Evolutionary conservation across 139 green algal genomes (phyloP), one percentile per base, ranked within the genome.

Genomic region (Chlamydomonas applanata): DNA sequence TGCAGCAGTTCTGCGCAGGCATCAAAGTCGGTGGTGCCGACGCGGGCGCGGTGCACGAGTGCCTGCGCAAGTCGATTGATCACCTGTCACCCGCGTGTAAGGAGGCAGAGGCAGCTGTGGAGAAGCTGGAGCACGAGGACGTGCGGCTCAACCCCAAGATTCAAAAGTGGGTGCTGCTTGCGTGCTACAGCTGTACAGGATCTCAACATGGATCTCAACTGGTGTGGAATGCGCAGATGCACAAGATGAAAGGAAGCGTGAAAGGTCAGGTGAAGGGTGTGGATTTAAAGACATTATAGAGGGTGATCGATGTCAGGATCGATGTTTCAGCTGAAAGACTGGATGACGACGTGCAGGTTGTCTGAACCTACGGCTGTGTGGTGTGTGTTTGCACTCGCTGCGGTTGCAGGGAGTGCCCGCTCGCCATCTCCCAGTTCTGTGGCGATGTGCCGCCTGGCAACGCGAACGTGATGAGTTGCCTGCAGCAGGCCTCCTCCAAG

Each of bases 61-160:
- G 83, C 79, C 79, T 88, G 46, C 72, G 82, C 19, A 14, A 45
- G 20, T 75, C 59, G 20, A 35, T 53, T 20, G 74, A 69, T n/a
- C 72, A 79, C 72, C 66, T 87, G 57, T 66, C 25, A n/a, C 35
- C 66, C 30, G 66, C 40, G 11, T 87, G 83, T 64, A 72, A 59
- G 35, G 33, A 33, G 4, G 69, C 78, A 29, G 75, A 85, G 56
- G 57, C 77, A 20, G 29, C 59, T 29, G 65, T 83, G 46, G 83
- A 88, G 64, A 32, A n/a, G 3, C 30, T 79, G 16, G 83, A 86
- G 65, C 71, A 82, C 36, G 76, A 80, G 63, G 83, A 88, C 29
- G 70, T 88, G 49, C 65, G 79, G 25, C 76, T 88, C 33, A 85
- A 84, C 54, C 83, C 80, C 29, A 69, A 69, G 35, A 72, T 83